Evolutionary conservation across 1,284 basidiomycete species (phyloP), one percentile per base, ranked within the genome.

Genomic region (Rhodotorula sp.): DNA sequence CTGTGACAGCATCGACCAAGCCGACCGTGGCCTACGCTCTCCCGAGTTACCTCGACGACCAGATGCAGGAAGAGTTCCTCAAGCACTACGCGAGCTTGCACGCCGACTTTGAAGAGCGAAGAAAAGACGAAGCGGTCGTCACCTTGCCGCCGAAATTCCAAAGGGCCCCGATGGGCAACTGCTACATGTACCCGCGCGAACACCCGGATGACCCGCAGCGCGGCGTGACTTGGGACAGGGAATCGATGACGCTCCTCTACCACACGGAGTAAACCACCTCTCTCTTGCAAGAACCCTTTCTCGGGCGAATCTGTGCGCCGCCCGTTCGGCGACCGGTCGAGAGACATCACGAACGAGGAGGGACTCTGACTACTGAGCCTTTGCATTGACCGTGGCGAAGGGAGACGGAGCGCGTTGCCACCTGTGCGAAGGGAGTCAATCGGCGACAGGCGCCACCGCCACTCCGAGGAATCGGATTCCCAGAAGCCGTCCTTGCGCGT

Each of bases 171-270:
- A 26, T 42, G 51, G 61, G 61, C 15, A 29, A 62, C 51, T 20
- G 37, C 14, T 62, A 29, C 51, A 18, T 62, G 18, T 62, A 54
- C 51, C 61, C 61, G 51, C 42, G 42, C 42, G 61, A 62, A 53
- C 61, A 62, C 61, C 44, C 26, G 44, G 53, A 62, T 5, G 61
- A 62, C 61, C 42, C 61, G 42, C 61, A 62, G 51, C 61, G 61
- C 10, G 61, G 61, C 20, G 42, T 62, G 26, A 53, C 44, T 20
- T 53, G 54, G 42, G 51, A 62, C 49, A 53, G 24, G 20, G 20
- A 62, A 17, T 55, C 61, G 42, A 42, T 62, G n/a, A 55, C 61
- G 20, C 26, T 62, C 17, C 51, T 55, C 18, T 62, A 62, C 53
- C 53, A 62, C 61, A 55, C 53, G 53, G 61, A 62, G 53, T 62